Evolutionary conservation across 202 grass and related monocot genomes (phyloP).

Genomic region (Panicum virgatum): DNA sequence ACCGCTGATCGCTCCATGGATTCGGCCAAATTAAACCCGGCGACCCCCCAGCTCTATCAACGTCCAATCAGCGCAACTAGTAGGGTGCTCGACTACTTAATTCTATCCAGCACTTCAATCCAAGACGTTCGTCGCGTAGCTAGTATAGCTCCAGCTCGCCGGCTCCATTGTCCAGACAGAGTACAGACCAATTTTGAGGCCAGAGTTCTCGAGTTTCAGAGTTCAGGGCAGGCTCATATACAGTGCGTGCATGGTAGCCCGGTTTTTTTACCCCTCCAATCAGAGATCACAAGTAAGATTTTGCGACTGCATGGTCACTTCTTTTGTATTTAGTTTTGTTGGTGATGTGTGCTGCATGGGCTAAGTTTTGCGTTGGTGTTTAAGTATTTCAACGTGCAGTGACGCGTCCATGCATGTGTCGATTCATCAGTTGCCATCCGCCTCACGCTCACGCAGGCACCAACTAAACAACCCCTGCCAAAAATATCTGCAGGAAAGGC

Average conservation of each 20-base stretch:
- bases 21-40: conserved; percentile 14
- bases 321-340: not conserved
- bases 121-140: not conserved
- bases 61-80: conserved; percentile 1
- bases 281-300: not conserved
- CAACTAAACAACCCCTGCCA: not conserved
- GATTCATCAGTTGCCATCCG: not conserved
- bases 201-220: not conserved
- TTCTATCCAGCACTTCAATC: not conserved
- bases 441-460: not conserved
- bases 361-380: not conserved
- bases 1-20: not conserved
- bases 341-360: not conserved
- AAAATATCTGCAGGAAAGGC: conserved; percentile 5
- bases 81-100: not conserved
- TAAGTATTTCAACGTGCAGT: not conserved
- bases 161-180: not conserved
- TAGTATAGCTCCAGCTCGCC: not conserved
- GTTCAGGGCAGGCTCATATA: not conserved
- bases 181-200: not conserved
- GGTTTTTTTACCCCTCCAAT: not conserved
- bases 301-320: not conserved
- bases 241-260: no score
- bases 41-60: not conserved
- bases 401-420: not conserved